These are phyloP conservation scores for Bocquillonia castaneifolia DNA, from an alignment of 441 rosid species.

Conservation along the genomic window DNA sequence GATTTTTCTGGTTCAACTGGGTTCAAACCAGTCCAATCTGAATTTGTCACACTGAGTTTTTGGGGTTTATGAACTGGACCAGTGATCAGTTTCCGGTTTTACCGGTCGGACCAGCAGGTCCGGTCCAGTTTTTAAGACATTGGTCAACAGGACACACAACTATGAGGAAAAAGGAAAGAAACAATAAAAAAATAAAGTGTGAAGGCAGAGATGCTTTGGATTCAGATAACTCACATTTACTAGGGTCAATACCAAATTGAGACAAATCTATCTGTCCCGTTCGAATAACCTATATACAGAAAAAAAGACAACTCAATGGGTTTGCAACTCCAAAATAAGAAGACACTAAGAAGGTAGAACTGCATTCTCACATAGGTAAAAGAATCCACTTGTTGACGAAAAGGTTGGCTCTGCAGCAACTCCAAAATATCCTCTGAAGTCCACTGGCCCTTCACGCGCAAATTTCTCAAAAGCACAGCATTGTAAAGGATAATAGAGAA, in stretches of 20 bases:
- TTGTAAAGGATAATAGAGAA: conserved; percentile 1
- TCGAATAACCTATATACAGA: conserved; percentile 59
- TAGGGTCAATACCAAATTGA: conserved; percentile 88
- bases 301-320: conserved; percentile 12
- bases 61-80: too few relatives aligned
- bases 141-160: too few relatives aligned
- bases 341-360: neutral
- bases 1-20: too few relatives aligned
- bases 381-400: conserved; percentile 94
- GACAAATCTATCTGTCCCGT: conserved; percentile 93
- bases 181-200: too few relatives aligned
- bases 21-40: too few relatives aligned
- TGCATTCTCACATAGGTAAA: conserved; percentile 69
- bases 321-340: conserved; percentile 12
- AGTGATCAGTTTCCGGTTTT: too few relatives aligned
- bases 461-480: conserved; percentile 17
- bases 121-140: too few relatives aligned
- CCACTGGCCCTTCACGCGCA: conserved; percentile 60
- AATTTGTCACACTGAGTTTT: too few relatives aligned
- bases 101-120: too few relatives aligned
- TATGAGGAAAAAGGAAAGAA: too few relatives aligned
- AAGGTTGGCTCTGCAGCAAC: conserved; percentile 86
- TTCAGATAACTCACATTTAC: conserved; percentile 60
- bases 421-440: conserved; percentile 72
- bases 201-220: neutral